Base-by-base conservation (phyloP, 208 protist species). In the Crithidia bombi region DNA sequence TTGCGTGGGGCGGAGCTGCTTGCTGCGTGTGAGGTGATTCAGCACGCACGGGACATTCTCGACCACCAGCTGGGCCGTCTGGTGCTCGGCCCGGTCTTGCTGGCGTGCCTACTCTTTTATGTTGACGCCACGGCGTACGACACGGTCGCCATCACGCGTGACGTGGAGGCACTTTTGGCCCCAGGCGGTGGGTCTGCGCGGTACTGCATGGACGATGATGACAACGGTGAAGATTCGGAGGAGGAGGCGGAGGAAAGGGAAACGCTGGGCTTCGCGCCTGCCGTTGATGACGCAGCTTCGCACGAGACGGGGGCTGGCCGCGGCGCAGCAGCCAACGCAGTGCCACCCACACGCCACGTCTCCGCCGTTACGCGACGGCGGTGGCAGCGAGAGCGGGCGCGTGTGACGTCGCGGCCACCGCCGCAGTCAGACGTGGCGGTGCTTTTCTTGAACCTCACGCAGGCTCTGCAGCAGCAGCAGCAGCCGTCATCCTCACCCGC, bases 51-150 rank as follows among this genome's bases (percentile, higher is more conserved):
- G 3, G 51, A 57, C 25, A 14, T 10, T 10, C 3, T 41, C 14
- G 64, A 69, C 39, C 14, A 10, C 17, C 54, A 67, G 3, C 50
- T 83, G 17, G 52, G 47, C 3, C 26, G 57, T n/a, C 56, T 47
- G 23, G 61, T 83, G 5, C 43, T 83, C 0, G 65, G 56, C 5
- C 68, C 73, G 1, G 14, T 77, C 4, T 47, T 87, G 17, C 69
- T 79, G 49, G 58, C 74, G 1, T 81, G 73, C 55, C 63, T 83
- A 15, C 19, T 32, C 23, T 79, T 69, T 56, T 81, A 87, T 54
- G 15, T 74, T 7, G 65, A 81, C 51, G 41, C 59, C 2, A 54
- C 52, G 35, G 65, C 68, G 9, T 73, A 72, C 54, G 78, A 78
- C 11, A 41, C 35, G 19, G 35, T 35, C 9, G 35, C 58, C 36